Evolutionary conservation across 2,329 filamentous ascomycete species (phyloP), one percentile per base, ranked within the genome.

Genomic region (Trichoderma lentiforme): DNA sequence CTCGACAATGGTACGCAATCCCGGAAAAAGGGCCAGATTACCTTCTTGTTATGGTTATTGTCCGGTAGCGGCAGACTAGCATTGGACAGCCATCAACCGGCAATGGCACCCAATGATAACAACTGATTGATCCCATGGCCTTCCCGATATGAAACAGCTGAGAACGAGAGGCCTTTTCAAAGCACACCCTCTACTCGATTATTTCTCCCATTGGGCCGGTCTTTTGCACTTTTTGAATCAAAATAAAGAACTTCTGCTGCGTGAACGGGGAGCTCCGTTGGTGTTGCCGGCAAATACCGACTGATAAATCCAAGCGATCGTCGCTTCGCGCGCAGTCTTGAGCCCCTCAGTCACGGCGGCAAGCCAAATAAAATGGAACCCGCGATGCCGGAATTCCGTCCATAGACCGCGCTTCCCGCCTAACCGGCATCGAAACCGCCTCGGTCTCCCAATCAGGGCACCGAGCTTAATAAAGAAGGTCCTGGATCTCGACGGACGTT

Each of bases 41-140:
- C 67, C 67, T 70, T 70, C 67, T 70, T 3, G 39, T 61, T 70
- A 70, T 70, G 67, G 67, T 70, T 70, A 70, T 53, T 51, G 67
- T 24, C 67, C 67, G 67, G 57, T 70, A 70, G 67, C 67, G 67
- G 67, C 57, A 62, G 67, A 61, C 57, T 70, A 70, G 67, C 51
- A 53, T 9, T 53, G n/a, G 43, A 26, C 62, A 65, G 15, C 67
- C 36, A 53, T 53, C 21, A 32, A 43, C 28, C 24, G 12, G 32
- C 28, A 51, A 70, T 62, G 56, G 26, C 56, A 62, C 57, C 67
- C 57, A 62, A 62, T 62, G 57, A 62, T 61, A 70, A 24, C 39
- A 4, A 21, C 28, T 62, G 39, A 12, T 15, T 32, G 18, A 1
- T 32, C 43, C 28, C 67, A 30, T 70, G 67, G 67, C 67, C 67